Conservation (phyloP, 345 rosid genomes). For the Viola odorata region DNA sequence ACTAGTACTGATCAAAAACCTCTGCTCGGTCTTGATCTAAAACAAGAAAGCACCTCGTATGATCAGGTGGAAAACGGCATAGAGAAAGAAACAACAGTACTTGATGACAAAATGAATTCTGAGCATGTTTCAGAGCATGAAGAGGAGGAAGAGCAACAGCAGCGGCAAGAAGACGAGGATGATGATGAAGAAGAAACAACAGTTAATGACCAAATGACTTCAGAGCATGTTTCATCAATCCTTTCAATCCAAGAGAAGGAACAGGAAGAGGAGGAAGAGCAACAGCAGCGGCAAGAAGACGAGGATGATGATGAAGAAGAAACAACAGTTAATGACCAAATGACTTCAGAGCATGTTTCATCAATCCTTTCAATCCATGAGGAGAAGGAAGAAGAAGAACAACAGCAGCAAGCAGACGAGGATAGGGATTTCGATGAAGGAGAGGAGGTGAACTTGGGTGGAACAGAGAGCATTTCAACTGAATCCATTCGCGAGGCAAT, state of each 20-base stretch:
- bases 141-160: not conserved
- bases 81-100: not conserved
- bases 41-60: constrained; percentile 12
- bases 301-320: constrained; percentile 1
- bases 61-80: constrained; percentile 1
- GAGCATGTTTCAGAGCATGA: not conserved
- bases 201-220: not conserved
- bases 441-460: constrained; percentile 25
- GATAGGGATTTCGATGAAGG: constrained; percentile 6
- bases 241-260: constrained; percentile 3
- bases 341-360: not conserved
- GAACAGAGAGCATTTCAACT: constrained; percentile 25
- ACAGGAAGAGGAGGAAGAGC: constrained; percentile 3
- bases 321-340: not conserved
- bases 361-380: not conserved
- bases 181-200: constrained; percentile 3
- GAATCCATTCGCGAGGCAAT: constrained; percentile 31
- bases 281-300: not conserved
- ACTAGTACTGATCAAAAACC: constrained; percentile 11
- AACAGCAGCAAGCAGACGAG: constrained; percentile 4
- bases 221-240: not conserved
- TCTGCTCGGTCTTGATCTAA: constrained; percentile 7
- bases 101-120: not conserved
- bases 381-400: constrained; percentile 7
- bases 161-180: constrained; percentile 1